Evolutionary conservation across 2,329 filamentous ascomycete species (phyloP).

Genomic region (Diatrype stigma): DNA sequence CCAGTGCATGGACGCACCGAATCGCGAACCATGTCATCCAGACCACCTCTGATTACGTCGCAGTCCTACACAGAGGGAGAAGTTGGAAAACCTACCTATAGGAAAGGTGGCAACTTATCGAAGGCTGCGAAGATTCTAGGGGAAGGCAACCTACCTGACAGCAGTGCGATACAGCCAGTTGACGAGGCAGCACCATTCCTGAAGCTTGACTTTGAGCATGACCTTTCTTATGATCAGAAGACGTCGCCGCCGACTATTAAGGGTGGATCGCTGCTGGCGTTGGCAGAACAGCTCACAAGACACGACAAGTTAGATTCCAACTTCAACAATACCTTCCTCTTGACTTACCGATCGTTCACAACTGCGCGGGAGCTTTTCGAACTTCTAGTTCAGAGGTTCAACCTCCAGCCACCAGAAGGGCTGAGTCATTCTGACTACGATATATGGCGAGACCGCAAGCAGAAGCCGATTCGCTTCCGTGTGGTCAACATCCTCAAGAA

Average conservation of each 20-base stretch:
- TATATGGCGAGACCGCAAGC: conserved; percentile 87
- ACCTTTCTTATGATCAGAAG: conserved; percentile 87
- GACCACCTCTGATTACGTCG: conserved; percentile 48
- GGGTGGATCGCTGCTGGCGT: conserved; percentile 80
- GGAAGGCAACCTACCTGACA: conserved; percentile 56
- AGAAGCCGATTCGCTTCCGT: conserved; percentile 91
- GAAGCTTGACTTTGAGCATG: conserved; percentile 79
- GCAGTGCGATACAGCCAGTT: conserved; percentile 42
- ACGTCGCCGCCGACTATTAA: conserved; percentile 71
- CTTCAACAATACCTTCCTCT: conserved; percentile 96
- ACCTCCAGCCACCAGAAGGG: conserved; percentile 84
- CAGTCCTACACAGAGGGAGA: conserved; percentile 66
- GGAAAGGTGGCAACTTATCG: conserved; percentile 53
- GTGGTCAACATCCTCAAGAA: conserved; percentile 97
- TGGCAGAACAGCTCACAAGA: conserved; percentile 92
- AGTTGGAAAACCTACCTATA: conserved; percentile 43
- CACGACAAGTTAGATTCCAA: conserved; percentile 93
- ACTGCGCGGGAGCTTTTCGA: conserved; percentile 87
- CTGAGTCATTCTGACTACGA: conserved; percentile 74
- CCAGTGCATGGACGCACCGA: conserved; percentile 53
- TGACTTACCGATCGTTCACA: conserved; percentile 95
- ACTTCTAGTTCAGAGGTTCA: conserved; percentile 85
- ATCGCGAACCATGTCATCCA: conserved; percentile 40
- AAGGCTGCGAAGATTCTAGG: conserved; percentile 65
- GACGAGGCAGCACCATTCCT: conserved; percentile 84